Evolutionary conservation across 1,284 basidiomycete genomes (phyloP), one percentile per base, ranked within the genome.

Genomic region (Microbotryum lychnidis-dioicae): DNA sequence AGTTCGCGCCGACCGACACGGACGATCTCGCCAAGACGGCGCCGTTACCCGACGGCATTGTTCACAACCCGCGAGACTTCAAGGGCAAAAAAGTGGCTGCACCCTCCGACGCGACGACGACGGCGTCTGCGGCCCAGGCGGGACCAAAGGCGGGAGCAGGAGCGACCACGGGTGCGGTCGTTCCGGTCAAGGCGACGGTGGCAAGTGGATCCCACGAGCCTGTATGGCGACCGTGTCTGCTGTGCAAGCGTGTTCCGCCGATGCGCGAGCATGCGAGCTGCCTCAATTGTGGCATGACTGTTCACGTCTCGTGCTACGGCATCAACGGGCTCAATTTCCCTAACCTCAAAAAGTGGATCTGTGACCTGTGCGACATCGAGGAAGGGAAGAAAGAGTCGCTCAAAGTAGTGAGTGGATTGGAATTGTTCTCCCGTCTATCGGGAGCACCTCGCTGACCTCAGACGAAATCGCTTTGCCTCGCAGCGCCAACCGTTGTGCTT

Each of bases 281-380:
- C 37, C 37, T 42, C 37, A 42, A 42, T 12, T 42, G 37, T 18
- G 37, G 37, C 12, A 4, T 42, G 37, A 42, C 37, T 18, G 37
- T 42, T 42, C 37, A 42, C 37, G 37, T 42, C 37, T 42, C 65
- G 2, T 72, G 71, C 53, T 71, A 69, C 56, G 71, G 71, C 6
- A 57, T 71, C 6, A 18, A 57, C 18, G 67, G 67, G 12, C 65
- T 56, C 45, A 50, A 57, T 20, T 37, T n/a, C 25, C 54, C 63
- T 6, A 42, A 56, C 25, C 45, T 46, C n/a, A 60, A 68, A 14
- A 56, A 63, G 14, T 72, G 70, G 69, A 53, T 58, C 18, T 72
- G 71, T 60, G 67, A 72, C 18, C 53, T 70, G 16, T 71, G 69
- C 65, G 65, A 63, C 7, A 50, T 56, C 6, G 62, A 62, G 8